Conservation (phyloP, 2,329 filamentous ascomycete genomes). For the Penicillium sp. region DNA sequence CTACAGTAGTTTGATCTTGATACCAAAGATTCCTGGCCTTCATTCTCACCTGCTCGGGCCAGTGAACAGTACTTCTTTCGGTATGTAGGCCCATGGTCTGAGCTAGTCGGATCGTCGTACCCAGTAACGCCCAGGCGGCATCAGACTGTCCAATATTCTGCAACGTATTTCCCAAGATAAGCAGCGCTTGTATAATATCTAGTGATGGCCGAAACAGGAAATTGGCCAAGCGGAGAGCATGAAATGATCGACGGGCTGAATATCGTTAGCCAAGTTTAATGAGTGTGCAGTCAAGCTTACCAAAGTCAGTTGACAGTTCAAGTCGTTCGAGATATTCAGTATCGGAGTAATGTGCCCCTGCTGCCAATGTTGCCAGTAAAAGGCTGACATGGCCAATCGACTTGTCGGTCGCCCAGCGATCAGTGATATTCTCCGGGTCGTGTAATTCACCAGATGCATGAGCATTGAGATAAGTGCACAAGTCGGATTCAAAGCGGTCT, state of each 20-base stretch:
- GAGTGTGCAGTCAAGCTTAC: slow-evolving; percentile 15
- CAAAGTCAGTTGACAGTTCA: slow-evolving; percentile 28
- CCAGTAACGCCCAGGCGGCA: slow-evolving; percentile 33
- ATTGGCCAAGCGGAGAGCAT: slow-evolving; percentile 58
- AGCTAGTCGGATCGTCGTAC: slow-evolving; percentile 34
- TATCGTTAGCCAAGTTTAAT: not conserved
- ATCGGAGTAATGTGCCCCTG: slow-evolving; percentile 35
- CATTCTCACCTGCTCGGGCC: slow-evolving; percentile 25
- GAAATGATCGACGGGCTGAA: slow-evolving; percentile 36
- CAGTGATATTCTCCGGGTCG: slow-evolving; percentile 19
- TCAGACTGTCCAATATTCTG: slow-evolving; percentile 37
- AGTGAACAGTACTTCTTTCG: slow-evolving; percentile 30
- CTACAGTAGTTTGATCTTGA: not conserved
- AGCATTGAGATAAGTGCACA: slow-evolving; percentile 32
- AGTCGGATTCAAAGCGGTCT: slow-evolving; percentile 32
- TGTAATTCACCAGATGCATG: slow-evolving; percentile 26
- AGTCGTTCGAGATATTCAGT: slow-evolving; percentile 28
- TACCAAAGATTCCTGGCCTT: slow-evolving; percentile 31
- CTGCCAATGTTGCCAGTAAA: slow-evolving; percentile 31
- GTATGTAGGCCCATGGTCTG: slow-evolving; percentile 42
- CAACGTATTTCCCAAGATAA: slow-evolving; percentile 55
- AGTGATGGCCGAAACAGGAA: slow-evolving; percentile 57
- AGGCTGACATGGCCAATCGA: slow-evolving; percentile 33
- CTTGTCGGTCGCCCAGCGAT: slow-evolving; percentile 27
- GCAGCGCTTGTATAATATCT: slow-evolving; percentile 56